Percentiles rank a stretch among this genome's conserved stretches.
Evolutionary conservation across 73 alveolate genomes (phyloP).

Genomic region (Tetrahymena elliotti): DNA sequence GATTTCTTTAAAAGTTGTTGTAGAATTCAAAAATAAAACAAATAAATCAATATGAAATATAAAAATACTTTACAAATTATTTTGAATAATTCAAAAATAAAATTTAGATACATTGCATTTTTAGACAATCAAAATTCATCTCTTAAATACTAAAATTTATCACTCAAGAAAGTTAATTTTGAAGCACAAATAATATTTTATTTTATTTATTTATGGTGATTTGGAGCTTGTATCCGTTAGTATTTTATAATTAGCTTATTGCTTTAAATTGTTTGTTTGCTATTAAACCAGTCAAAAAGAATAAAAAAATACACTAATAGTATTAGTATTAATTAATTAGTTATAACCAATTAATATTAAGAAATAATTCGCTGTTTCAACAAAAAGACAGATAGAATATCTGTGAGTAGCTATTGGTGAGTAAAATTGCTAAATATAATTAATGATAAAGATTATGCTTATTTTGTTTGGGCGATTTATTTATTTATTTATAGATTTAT

Average conservation of each 20-base stretch:
- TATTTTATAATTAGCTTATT: too few species aligned
- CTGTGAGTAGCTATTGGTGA: neutral
- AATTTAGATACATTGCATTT: neutral
- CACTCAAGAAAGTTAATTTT: too few species aligned
- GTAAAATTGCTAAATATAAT: neutral
- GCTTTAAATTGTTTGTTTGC: neutral
- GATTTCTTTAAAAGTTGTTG: neutral
- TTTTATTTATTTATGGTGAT: neutral
- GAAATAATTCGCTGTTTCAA: neutral
- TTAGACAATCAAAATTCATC: too few species aligned
- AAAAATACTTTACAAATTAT: neutral
- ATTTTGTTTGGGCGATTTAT: neutral
- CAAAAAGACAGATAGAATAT: neutral
- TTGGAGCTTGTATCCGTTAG: neutral
- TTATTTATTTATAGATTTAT: too few species aligned
- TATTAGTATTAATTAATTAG: too few species aligned
- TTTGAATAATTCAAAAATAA: neutral
- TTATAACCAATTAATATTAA: too few species aligned
- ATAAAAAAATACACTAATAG: neutral
- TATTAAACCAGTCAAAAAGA: neutral
- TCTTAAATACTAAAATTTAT: too few species aligned
- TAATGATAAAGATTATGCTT: neutral
- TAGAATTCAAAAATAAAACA: too few species aligned
- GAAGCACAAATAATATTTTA: neutral
- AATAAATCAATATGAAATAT: neutral